Conservation (phyloP, 2,329 filamentous ascomycete species). For the Colletotrichum sp. region DNA sequence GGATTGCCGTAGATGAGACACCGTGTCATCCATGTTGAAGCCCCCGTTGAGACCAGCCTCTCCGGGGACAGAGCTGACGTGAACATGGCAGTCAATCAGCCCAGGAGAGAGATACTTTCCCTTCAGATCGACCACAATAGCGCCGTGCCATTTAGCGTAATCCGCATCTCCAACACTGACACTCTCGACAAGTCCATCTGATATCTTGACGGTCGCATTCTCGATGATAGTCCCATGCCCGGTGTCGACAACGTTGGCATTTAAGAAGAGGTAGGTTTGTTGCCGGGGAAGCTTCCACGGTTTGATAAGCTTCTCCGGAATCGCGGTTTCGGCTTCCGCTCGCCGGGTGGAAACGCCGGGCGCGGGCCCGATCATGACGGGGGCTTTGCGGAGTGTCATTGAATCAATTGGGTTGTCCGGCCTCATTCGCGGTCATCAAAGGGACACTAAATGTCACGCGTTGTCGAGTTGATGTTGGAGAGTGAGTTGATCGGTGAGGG, state of each 20-base stretch:
- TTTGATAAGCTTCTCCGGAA: conserved; percentile 30
- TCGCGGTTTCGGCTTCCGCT: background rate
- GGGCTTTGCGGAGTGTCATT: conserved; percentile 12
- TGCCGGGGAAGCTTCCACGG: conserved; percentile 38
- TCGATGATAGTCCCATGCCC: conserved; percentile 33
- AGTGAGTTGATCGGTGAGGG: background rate
- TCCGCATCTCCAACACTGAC: conserved; percentile 24
- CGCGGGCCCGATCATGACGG: background rate
- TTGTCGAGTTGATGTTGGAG: background rate
- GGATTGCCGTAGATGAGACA: conserved; percentile 49
- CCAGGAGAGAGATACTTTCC: conserved; percentile 36
- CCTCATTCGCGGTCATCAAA: too few relatives aligned
- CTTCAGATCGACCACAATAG: conserved; percentile 25
- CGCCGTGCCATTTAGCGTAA: background rate
- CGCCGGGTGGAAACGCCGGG: background rate
- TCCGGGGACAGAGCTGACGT: conserved; percentile 34
- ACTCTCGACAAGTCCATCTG: conserved; percentile 35
- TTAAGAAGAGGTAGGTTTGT: conserved; percentile 39
- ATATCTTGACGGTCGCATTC: conserved; percentile 35
- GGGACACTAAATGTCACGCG: too few relatives aligned
- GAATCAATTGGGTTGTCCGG: background rate
- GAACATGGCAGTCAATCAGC: conserved; percentile 38
- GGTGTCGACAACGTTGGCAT: conserved; percentile 49
- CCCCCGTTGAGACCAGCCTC: conserved; percentile 27
- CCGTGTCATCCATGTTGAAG: conserved; percentile 33